Conservation (phyloP, 371 early-diverging fungal species). For the Conidiobolus incongruus region DNA sequence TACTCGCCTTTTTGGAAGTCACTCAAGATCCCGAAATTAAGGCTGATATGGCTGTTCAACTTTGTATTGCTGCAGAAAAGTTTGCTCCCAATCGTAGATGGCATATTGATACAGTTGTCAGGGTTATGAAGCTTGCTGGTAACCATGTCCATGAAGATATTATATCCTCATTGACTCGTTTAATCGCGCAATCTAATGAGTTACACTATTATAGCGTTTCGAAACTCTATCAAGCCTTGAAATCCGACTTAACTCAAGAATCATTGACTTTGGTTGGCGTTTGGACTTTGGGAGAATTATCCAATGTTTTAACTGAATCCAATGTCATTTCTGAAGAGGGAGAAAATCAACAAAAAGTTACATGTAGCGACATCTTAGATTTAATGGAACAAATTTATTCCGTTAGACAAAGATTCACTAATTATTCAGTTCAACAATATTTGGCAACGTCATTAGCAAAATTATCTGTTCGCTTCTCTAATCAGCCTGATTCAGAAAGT, state of each 20-base stretch:
- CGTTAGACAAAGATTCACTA: constrained; percentile 41
- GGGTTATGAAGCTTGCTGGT: constrained; percentile 65
- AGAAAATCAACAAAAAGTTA: constrained; percentile 13
- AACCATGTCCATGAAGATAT: constrained; percentile 46
- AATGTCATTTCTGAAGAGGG: constrained; percentile 41
- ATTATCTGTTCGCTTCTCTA: constrained; percentile 52
- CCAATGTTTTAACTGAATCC: constrained; percentile 54
- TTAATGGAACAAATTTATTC: constrained; percentile 45
- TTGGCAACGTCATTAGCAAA: constrained; percentile 73
- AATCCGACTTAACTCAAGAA: constrained; percentile 61
- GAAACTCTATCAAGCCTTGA: constrained; percentile 59
- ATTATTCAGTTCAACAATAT: constrained; percentile 54
- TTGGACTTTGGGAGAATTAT: constrained; percentile 93
- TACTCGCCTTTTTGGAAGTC: constrained; percentile 75
- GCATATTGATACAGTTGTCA: constrained; percentile 86
- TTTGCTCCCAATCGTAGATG: constrained; percentile 82
- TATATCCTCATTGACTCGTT: constrained; percentile 36
- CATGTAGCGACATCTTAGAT: constrained; percentile 46
- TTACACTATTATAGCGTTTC: constrained; percentile 68
- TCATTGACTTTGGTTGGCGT: constrained; percentile 74
- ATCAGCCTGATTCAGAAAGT: constrained; percentile 12
- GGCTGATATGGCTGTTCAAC: constrained; percentile 65
- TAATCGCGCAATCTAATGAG: constrained; percentile 50
- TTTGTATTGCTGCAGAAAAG: constrained; percentile 71
- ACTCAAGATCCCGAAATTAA: constrained; percentile 72